Percentiles rank a stretch among this genome's conserved stretches.
Conservation (phyloP, 345 rosid genomes). For the Hibiscus mutabilis region DNA sequence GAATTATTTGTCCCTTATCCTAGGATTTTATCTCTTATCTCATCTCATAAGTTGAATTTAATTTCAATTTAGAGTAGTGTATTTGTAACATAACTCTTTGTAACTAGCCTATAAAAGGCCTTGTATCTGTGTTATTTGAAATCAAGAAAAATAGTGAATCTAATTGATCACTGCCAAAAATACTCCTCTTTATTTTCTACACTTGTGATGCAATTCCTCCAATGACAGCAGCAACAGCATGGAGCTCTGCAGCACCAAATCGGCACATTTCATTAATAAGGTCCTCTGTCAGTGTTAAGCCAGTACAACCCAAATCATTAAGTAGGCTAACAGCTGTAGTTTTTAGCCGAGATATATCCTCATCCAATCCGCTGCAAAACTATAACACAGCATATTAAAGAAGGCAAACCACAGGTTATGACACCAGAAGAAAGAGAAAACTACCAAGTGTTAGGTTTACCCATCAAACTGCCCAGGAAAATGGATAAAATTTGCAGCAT, state of each 20-base stretch:
- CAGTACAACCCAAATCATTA: conserved; percentile 76
- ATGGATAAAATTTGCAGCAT: conserved; percentile 79
- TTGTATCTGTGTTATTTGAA: too few relatives aligned
- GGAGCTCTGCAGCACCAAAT: conserved; percentile 95
- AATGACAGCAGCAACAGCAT: conserved; percentile 80
- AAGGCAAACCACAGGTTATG: not conserved
- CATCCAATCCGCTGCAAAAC: conserved; percentile 63
- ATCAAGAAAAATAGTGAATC: too few relatives aligned
- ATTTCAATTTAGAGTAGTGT: too few relatives aligned
- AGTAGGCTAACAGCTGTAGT: conserved; percentile 62
- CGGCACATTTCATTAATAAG: conserved; percentile 93
- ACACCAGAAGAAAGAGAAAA: not conserved
- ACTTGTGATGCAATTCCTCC: conserved; percentile 97
- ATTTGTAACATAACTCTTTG: too few relatives aligned
- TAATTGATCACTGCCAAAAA: too few relatives aligned
- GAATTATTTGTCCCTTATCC: too few relatives aligned
- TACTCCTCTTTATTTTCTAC: too few relatives aligned
- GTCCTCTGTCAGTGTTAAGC: conserved; percentile 74
- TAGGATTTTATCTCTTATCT: too few relatives aligned
- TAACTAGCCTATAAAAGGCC: too few relatives aligned
- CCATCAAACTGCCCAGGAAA: conserved; percentile 95
- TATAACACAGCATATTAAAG: not conserved
- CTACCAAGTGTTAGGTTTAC: conserved; percentile 30
- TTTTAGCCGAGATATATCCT: conserved; percentile 80
- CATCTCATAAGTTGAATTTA: too few relatives aligned